Evolutionary conservation across 208 protist genomes (phyloP), one percentile per base, ranked within the genome.

Genomic region (Acanthamoeba triangularis): DNA sequence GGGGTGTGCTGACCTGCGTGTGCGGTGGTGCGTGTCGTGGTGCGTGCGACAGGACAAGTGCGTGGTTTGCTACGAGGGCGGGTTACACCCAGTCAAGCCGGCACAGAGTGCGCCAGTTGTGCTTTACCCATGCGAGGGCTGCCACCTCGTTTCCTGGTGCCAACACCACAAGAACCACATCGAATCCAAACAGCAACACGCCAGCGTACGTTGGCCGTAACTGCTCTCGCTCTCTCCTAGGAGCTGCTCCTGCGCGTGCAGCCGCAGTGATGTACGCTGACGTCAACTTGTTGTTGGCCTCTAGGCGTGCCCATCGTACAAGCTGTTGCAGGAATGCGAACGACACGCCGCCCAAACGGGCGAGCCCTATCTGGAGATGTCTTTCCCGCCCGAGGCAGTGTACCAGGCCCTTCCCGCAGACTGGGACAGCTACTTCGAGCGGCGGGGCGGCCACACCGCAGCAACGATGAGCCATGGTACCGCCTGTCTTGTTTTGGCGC

Each of bases 81-180:
- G 65, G 16, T 35, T 74, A 0, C 65, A 74, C 13, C 65, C 65
- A 1, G 18, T 74, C 30, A 74, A 35, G 7, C 65, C 25, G 25
- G n/a, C n/a, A n/a, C 33, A n/a, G 7, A 35, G 10, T 18, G 65
- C 10, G 25, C 25, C 65, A 14, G 33, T 74, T 23, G 25, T 8
- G 25, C 65, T 74, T 1, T 35, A 0, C 33, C 33, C 65, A 5
- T 74, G 65, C 33, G 13, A 14, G 0, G 65, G 13, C 33, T 74
- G 65, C 20, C 65, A 74, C 33, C 65, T 74, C 65, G 65, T 74
- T 18, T 74, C 65, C 11, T 74, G 65, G 65, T 74, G 65, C 28
- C 65, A 30, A 25, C 65, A 74, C 23, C 65, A 74, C 33, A n/a
- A 35, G 14, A 74, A 30, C 33, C 30, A 74, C 33, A 25, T 5